Evolutionary conservation across 2,329 filamentous ascomycete species (phyloP), one percentile per base, ranked within the genome.

Genomic region (Penicillium thymicola): DNA sequence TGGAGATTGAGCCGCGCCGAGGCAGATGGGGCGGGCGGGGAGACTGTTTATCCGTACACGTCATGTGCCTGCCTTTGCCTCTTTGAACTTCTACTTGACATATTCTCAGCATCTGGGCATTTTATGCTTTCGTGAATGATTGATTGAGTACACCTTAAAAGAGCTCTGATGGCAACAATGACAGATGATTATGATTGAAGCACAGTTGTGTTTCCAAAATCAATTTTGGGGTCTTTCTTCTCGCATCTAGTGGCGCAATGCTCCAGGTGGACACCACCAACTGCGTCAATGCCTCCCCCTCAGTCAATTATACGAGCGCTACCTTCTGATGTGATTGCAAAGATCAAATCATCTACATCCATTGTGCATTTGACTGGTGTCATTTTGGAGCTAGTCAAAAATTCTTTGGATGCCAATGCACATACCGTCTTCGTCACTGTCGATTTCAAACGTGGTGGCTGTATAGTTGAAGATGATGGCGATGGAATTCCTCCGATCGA

Each of bases 401-500:
- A 99, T 71, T 85, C 91, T 0, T 79, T 99, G 13, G 94, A 99
- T 77, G 90, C 92, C 4, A 77, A 78, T 44, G 87, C 92, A 16
- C 81, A 79, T 34, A 88, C 81, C 54, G 76, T 97, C 59, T 83
- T 83, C 51, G 78, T 96, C 53, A 82, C 81, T 1, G 78, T 96
- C 23, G 89, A 97, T 74, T 91, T 90, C 69, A 72, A 75, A 51
- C 85, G 87, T 25, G 93, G 92, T 5, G 85, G 83, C 63, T 96
- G 92, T 72, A 80, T 81, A 0, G 82, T 97, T 5, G 89, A 96
- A 67, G 94, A 99, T 70, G 83, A 97, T 74, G 94, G 94, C 1
- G 55, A 78, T 16, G 94, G 94, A 0, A 95, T 99, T 44, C 70
- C 78, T 1, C 84, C 89, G 1, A 67, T 72, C 2, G 92, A 97